Evolutionary conservation across 2,329 filamentous ascomycete genomes (phyloP).

Genomic region (Chaetomiaceae sp.): DNA sequence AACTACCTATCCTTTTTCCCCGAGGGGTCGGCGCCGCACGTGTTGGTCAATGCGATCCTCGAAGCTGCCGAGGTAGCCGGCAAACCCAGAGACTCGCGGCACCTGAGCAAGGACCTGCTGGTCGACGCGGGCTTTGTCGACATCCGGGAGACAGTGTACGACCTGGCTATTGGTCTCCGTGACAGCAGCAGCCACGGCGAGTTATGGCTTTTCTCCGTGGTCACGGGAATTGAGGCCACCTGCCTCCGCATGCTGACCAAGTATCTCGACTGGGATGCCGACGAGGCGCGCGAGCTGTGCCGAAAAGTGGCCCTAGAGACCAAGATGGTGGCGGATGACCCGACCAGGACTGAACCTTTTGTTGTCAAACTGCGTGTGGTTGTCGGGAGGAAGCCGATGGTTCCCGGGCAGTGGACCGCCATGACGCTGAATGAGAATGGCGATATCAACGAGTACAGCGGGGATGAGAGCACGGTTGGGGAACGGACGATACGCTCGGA

Average conservation of each 20-base stretch:
- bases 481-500: slow-evolving; percentile 20
- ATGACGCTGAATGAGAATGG: slow-evolving; percentile 25
- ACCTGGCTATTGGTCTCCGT: slow-evolving; percentile 44
- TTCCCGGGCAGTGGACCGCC: slow-evolving; percentile 29
- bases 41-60: slow-evolving; percentile 39
- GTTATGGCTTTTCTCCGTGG: slow-evolving; percentile 49
- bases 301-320: slow-evolving; percentile 46
- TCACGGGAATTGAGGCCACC: slow-evolving; percentile 48
- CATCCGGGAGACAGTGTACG: slow-evolving; percentile 44
- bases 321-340: slow-evolving; percentile 45
- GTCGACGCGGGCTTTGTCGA: slow-evolving; percentile 50
- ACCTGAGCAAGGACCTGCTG: slow-evolving; percentile 44
- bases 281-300: slow-evolving; percentile 45
- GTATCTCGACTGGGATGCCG: slow-evolving; percentile 49
- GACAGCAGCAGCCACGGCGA: slow-evolving; percentile 46
- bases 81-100: slow-evolving; percentile 41
- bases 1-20: slow-evolving; percentile 40
- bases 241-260: slow-evolving; percentile 49
- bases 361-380: slow-evolving; percentile 46
- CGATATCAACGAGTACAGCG: slow-evolving; percentile 24
- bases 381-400: slow-evolving; percentile 46
- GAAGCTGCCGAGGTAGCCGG: slow-evolving; percentile 44
- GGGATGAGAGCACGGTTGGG: slow-evolving; percentile 29
- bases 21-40: slow-evolving; percentile 42
- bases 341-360: slow-evolving; percentile 40